These are phyloP conservation scores for Tricharina praecox DNA, from an alignment of 495 filamentous ascomycete genomes.

Conservation along the genomic window DNA sequence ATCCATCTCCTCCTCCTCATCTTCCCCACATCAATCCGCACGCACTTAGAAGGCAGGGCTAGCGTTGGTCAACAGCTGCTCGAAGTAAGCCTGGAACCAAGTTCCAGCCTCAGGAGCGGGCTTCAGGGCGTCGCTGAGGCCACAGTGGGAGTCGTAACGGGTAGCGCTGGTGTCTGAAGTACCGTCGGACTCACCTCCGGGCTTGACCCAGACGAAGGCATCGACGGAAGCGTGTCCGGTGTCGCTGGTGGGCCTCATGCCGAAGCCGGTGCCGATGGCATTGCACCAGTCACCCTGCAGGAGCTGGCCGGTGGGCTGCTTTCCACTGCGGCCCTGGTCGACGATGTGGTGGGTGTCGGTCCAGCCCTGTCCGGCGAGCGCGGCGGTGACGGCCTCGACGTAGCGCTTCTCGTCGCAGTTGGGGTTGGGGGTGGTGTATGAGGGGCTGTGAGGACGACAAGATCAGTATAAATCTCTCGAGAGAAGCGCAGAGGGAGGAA, in stretches of 20 bases:
- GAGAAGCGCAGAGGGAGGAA: neutral
- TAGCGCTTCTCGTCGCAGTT: slow-evolving; percentile 53
- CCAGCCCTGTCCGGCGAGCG: slow-evolving; percentile 45
- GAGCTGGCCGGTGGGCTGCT: slow-evolving; percentile 41
- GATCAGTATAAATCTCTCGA: slow-evolving; percentile 28
- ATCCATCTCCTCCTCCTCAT: too few relatives aligned
- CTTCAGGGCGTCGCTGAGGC: slow-evolving; percentile 28
- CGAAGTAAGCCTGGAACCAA: slow-evolving; percentile 70
- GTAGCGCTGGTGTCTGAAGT: slow-evolving; percentile 43
- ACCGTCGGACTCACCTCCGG: slow-evolving; percentile 61
- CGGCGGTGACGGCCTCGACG: slow-evolving; percentile 46
- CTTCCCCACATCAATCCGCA: too few relatives aligned
- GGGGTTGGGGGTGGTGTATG: slow-evolving; percentile 34
- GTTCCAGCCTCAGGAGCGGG: slow-evolving; percentile 63
- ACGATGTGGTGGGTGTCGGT: slow-evolving; percentile 52
- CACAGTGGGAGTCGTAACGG: slow-evolving; percentile 60
- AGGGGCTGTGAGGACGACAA: slow-evolving; percentile 39
- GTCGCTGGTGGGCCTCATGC: slow-evolving; percentile 34
- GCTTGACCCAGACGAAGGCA: slow-evolving; percentile 47
- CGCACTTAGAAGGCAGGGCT: slow-evolving; percentile 43
- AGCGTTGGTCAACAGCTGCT: slow-evolving; percentile 50
- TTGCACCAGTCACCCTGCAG: slow-evolving; percentile 79
- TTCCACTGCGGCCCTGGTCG: slow-evolving; percentile 40
- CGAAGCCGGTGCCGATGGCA: slow-evolving; percentile 38
- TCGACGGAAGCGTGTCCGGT: slow-evolving; percentile 37